Percentiles rank a stretch among this genome's conserved stretches.
Conservation (phyloP, 2,329 filamentous ascomycete species). For the Drechslerella coelobrocha region DNA sequence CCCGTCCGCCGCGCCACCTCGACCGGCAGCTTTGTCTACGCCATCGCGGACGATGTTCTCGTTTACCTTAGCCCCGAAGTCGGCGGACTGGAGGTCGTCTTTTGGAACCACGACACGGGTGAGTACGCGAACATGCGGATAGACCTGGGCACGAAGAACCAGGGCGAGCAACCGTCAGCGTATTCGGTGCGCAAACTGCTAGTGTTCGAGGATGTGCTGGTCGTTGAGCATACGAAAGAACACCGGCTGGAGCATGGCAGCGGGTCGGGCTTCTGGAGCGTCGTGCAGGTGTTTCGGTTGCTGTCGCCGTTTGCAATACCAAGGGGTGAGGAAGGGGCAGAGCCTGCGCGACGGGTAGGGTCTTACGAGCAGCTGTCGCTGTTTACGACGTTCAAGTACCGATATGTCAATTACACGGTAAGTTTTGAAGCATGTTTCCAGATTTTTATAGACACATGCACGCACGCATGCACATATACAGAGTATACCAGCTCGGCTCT, state of each 20-base stretch:
- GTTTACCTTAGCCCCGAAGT: slow-evolving; percentile 36
- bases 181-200: slow-evolving; percentile 28
- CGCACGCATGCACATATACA: not conserved
- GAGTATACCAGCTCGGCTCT: not conserved
- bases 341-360: not conserved
- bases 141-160: slow-evolving; percentile 37
- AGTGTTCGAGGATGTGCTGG: slow-evolving; percentile 39
- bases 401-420: slow-evolving; percentile 50
- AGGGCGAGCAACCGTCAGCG: slow-evolving; percentile 25
- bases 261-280: slow-evolving; percentile 24
- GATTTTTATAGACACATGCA: not conserved
- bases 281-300: slow-evolving; percentile 38
- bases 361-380: slow-evolving; percentile 43
- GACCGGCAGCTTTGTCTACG: slow-evolving; percentile 34
- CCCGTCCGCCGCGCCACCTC: slow-evolving; percentile 20
- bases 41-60: slow-evolving; percentile 41
- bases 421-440: not conserved
- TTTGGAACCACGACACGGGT: slow-evolving; percentile 43
- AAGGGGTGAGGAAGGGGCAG: not conserved
- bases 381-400: slow-evolving; percentile 44
- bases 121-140: slow-evolving; percentile 45
- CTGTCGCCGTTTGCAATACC: slow-evolving; percentile 27
- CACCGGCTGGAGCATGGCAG: slow-evolving; percentile 19
- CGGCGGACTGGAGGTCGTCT: slow-evolving; percentile 39
- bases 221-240: slow-evolving; percentile 45